Base-by-base conservation (phyloP, 2,329 filamentous ascomycete genomes). In the Tolypocladium nubicola region DNA sequence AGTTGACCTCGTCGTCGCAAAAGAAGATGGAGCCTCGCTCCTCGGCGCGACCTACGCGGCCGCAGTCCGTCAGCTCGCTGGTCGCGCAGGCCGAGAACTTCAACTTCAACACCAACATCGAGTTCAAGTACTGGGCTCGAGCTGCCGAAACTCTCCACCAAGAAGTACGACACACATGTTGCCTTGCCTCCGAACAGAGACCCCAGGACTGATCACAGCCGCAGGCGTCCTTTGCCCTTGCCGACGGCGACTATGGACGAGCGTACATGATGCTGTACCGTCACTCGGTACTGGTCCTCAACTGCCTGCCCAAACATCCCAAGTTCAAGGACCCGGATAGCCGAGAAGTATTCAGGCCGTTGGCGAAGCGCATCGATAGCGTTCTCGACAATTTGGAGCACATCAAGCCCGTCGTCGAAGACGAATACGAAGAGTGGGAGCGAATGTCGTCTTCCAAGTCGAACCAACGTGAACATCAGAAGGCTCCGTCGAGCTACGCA, bases 241-340 rank as follows among this genome's bases (percentile, higher is more conserved):
- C 82, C 47, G 93, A 97, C 71, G 87, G 87, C 66, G 92, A 97
- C 72, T 84, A 90, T 62, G 84, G 91, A 65, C 88, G 94, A 67
- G 89, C 93, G 5, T 99, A 96, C 71, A 81, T 97, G 56, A 84
- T 97, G 59, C 82, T 96, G n/a, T 90, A 94, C 69, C 86, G 94
- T 64, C 91, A 96, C 73, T 90, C 90, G 11, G 81, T 87, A 56
- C 84, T 99, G n/a, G 83, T 96, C 30, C 76, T 96, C 35, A 82
- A 90, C 8, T 81, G 87, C 56, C 78, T 99, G 10, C 79, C 83
- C 0, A 80, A 76, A 1, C 94, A 97, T 65, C 91, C 93, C 1
- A 84, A 94, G 57, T 83, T 83, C 52, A 87, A 82, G 63, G 80
- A 84, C 9, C 79, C 83, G 11, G 83, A 87, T 40, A 85, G 84